These are phyloP conservation scores for Trifolium subterraneum DNA, from an alignment of 306 rosid species.

Conservation along the genomic window DNA sequence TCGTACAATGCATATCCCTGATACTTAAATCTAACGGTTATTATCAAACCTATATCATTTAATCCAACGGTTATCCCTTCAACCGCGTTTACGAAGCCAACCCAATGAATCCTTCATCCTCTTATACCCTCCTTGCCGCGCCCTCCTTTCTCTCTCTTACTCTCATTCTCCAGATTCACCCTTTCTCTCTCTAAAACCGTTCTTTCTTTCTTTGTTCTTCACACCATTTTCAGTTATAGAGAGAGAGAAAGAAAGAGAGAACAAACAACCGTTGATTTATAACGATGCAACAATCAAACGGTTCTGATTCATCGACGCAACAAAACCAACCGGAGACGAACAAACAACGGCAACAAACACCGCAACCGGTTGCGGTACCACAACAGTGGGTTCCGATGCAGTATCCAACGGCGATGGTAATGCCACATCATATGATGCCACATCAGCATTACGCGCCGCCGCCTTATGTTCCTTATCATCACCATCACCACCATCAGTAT, in stretches of 20 bases:
- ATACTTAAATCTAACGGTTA: slow-evolving; percentile 50
- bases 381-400: slow-evolving; percentile 89
- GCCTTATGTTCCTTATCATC: slow-evolving; percentile 51
- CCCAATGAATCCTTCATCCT: slow-evolving; percentile 69
- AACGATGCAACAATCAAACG: slow-evolving; percentile 88
- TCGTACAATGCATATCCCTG: slow-evolving; percentile 21
- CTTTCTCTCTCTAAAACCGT: slow-evolving; percentile 46
- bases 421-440: slow-evolving; percentile 92
- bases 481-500: slow-evolving; percentile 36
- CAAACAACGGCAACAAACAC: slow-evolving; percentile 30
- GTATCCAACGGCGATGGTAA: slow-evolving; percentile 95
- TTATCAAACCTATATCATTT: background rate
- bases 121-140: slow-evolving; percentile 49
- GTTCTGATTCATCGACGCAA: slow-evolving; percentile 60
- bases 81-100: slow-evolving; percentile 68
- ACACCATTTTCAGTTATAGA: background rate
- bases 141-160: slow-evolving; percentile 34
- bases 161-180: slow-evolving; percentile 43
- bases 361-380: slow-evolving; percentile 44
- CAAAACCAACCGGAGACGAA: slow-evolving; percentile 46
- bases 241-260: background rate
- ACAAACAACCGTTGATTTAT: slow-evolving; percentile 2
- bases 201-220: slow-evolving; percentile 24
- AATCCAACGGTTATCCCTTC: slow-evolving; percentile 55
- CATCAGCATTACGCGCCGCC: slow-evolving; percentile 79